phyloP scores from a whole-genome alignment of 2,329 filamentous ascomycete genomes.

The Claviceps purpurea region DNA sequence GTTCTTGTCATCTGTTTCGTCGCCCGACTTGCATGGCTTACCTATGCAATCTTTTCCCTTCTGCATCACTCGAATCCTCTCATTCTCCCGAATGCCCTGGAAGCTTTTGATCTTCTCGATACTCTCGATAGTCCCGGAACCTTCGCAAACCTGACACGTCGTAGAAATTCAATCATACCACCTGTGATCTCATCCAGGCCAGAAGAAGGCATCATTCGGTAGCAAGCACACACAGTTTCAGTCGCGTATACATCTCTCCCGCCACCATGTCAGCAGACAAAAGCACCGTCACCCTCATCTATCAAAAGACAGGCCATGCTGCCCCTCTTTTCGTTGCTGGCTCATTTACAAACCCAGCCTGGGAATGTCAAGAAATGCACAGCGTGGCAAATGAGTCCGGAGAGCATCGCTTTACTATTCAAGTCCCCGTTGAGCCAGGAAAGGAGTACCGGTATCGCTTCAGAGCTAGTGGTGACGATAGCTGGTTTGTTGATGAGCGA shows the following conservation, averaged over 20 bases:
- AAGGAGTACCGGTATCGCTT: conserved; percentile 65
- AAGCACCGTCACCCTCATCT: conserved; percentile 44
- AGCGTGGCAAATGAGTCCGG: conserved; percentile 34
- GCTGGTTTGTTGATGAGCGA: conserved; percentile 56
- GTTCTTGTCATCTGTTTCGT: background rate
- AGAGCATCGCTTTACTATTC: conserved; percentile 44
- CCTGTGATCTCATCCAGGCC: background rate
- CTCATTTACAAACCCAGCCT: conserved; percentile 52
- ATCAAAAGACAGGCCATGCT: conserved; percentile 41
- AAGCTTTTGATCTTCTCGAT: background rate
- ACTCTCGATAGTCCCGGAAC: too few relatives aligned
- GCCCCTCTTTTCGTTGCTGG: conserved; percentile 61
- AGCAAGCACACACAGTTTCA: background rate
- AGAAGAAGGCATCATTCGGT: background rate
- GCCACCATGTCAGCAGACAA: conserved; percentile 10
- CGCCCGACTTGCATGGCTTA: background rate
- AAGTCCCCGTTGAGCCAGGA: conserved; percentile 39
- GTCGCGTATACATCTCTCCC: background rate
- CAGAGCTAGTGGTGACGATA: conserved; percentile 50
- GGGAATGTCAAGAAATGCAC: conserved; percentile 55
- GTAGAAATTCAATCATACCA: background rate
- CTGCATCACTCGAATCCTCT: background rate
- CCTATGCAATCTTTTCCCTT: background rate
- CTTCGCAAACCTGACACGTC: too few relatives aligned
- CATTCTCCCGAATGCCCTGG: background rate